Percentiles rank a stretch among this genome's conserved stretches.
Evolutionary conservation across 2,329 filamentous ascomycete genomes (phyloP).

Genomic region (Zymoseptoria ardabiliae): DNA sequence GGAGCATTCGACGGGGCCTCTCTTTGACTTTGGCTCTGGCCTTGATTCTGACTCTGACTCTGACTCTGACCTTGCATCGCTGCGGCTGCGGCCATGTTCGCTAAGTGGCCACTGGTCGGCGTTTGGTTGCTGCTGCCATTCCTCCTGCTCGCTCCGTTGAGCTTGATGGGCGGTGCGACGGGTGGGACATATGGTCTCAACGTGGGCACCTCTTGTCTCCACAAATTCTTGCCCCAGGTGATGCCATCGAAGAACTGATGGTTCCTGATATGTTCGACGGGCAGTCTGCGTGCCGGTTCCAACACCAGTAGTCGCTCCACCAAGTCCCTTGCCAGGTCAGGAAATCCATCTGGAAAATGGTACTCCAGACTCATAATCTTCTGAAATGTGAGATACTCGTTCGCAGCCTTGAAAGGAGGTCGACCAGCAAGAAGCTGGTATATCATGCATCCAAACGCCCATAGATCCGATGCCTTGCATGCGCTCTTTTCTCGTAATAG

Average conservation of each 20-base stretch:
- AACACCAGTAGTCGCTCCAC: slow-evolving; percentile 85
- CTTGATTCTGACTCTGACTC: slow-evolving; percentile 30
- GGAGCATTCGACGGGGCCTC: background rate
- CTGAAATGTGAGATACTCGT: slow-evolving; percentile 96
- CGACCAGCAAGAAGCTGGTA: slow-evolving; percentile 94
- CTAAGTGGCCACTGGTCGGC: slow-evolving; percentile 2
- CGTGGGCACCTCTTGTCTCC: slow-evolving; percentile 83
- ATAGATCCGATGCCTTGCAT: slow-evolving; percentile 94
- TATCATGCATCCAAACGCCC: slow-evolving; percentile 97
- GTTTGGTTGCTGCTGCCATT: slow-evolving; percentile 17
- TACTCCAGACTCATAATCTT: slow-evolving; percentile 96
- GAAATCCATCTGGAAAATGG: slow-evolving; percentile 84
- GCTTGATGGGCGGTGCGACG: slow-evolving; percentile 22
- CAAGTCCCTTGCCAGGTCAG: slow-evolving; percentile 74
- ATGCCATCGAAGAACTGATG: slow-evolving; percentile 92
- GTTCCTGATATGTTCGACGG: slow-evolving; percentile 93
- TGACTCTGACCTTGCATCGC: slow-evolving; percentile 6
- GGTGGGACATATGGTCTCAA: slow-evolving; percentile 77
- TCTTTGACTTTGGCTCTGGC: background rate
- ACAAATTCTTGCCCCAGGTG: slow-evolving; percentile 72
- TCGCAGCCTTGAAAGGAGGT: slow-evolving; percentile 90
- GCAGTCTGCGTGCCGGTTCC: slow-evolving; percentile 75
- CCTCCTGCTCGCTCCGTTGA: slow-evolving; percentile 21
- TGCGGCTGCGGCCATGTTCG: slow-evolving; percentile 17
- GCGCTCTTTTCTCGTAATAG: slow-evolving; percentile 94